Base-by-base conservation (phyloP, 345 rosid species). In the Acer negundo region DNA sequence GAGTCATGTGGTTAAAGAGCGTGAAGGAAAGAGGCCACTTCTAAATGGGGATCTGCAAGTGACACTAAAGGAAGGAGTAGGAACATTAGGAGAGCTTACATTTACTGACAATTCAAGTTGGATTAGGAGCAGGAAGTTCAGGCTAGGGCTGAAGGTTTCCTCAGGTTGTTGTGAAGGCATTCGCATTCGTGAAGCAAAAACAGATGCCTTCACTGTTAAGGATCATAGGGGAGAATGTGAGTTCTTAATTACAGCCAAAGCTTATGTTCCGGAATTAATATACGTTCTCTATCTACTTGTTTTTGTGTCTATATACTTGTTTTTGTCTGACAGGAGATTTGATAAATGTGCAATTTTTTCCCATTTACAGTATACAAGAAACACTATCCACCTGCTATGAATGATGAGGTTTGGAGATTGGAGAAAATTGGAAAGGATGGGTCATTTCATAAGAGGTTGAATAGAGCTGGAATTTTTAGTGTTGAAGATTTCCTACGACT, bases 391-490 rank as follows among this genome's bases (percentile, higher is more conserved):
- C 99, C 98, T 69, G 90, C 94, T 24, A 73, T 91, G 70, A 80
- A 83, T 80, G 99, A 96, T 85, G 97, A 96, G 65, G 97, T 96
- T 10, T 96, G 99, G 98, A 88, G 99, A 82, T 80, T 96, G 87
- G 98, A 96, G 85, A 96, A 96, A 83, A 94, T 94, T 62, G 99
- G 98, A 28, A 96, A 96, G 76, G 99, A 96, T 51, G 99, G 99
- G 9, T 92, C 98, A 7, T 93, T 96, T 73, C 99, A 96, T 82
- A 96, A 92, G 92, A 92, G 94, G 85, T 90, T 94, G 51, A 94
- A 82, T 70, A 94, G 89, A 83, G 93, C 97, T 42, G 97, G 98
- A 26, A 88, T 94, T n/a, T 83, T 24, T 72, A 89, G 90, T 1
- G 98, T 96, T 78, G 95, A 94, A 89, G 95, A 96, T 76, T 92